Percentiles rank a stretch among this genome's conserved stretches.
Evolutionary conservation across 495 filamentous ascomycete genomes (phyloP).

Genomic region (Pyrenopolyporus hunteri): DNA sequence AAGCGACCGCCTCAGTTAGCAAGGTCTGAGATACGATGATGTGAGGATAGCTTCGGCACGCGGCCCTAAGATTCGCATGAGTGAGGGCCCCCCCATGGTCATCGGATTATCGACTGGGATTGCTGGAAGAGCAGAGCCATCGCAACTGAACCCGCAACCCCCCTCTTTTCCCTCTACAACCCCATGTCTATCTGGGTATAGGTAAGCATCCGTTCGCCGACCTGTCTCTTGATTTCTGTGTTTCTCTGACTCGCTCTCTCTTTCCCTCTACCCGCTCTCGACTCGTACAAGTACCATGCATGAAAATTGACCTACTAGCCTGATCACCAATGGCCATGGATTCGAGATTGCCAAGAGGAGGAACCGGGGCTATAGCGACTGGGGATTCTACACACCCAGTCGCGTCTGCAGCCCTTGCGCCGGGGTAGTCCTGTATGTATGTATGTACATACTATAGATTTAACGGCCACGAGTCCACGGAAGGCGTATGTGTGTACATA

Average conservation of each 20-base stretch:
- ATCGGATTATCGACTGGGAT: no score
- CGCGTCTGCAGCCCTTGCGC: slow-evolving; percentile 5
- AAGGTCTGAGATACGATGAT: no score
- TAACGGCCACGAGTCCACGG: slow-evolving; percentile 5
- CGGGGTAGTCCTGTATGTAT: slow-evolving; percentile 9
- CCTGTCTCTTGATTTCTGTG: background rate
- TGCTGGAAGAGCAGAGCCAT: no score
- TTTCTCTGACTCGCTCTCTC: background rate
- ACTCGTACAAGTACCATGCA: background rate
- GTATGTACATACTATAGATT: slow-evolving; percentile 12
- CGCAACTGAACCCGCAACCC: no score
- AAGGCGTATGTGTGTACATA: background rate
- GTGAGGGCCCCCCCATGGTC: no score
- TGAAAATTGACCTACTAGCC: background rate
- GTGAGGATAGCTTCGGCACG: no score
- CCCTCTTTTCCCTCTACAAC: no score
- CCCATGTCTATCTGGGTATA: no score
- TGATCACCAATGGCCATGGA: slow-evolving; percentile 10
- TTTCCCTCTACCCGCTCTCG: background rate
- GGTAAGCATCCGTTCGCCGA: no score
- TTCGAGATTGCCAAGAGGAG: slow-evolving; percentile 28
- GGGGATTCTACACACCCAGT: slow-evolving; percentile 9
- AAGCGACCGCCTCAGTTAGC: no score
- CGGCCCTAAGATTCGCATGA: no score
- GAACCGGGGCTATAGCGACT: slow-evolving; percentile 9